Percentiles rank a stretch among this genome's conserved stretches.
phyloP scores from a whole-genome alignment of 768 basidiomycete genomes.

The Pleurotus djamor region DNA sequence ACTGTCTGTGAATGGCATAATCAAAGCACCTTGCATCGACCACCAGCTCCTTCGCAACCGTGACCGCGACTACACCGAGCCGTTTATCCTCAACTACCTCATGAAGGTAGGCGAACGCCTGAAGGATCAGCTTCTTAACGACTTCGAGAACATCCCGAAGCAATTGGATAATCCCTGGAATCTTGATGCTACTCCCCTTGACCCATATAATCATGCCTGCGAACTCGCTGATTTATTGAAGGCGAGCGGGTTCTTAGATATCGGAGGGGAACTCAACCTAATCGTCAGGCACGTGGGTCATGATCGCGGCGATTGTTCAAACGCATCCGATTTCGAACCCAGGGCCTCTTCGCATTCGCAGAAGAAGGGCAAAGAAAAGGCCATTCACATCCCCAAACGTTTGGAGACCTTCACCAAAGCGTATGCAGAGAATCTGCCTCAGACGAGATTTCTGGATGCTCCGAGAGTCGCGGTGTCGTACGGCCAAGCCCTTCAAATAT shows the following conservation, averaged over 20 bases:
- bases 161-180: conserved; percentile 11
- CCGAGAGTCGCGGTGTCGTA: conserved; percentile 7
- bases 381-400: conserved; percentile 15
- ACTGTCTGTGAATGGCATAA: too few relatives aligned
- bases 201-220: conserved; percentile 33
- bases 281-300: conserved; percentile 17
- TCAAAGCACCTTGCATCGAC: too few relatives aligned
- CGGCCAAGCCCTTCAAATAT: too few relatives aligned
- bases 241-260: background rate
- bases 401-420: conserved; percentile 22
- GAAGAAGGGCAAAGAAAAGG: conserved; percentile 9
- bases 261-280: background rate
- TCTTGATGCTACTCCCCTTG: conserved; percentile 29
- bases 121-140: conserved; percentile 26
- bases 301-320: background rate
- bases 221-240: background rate
- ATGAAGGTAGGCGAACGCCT: conserved; percentile 34
- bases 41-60: too few relatives aligned
- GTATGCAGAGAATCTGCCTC: conserved; percentile 25
- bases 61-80: too few relatives aligned
- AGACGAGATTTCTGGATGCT: conserved; percentile 22
- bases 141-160: conserved; percentile 27
- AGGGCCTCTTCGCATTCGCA: conserved; percentile 5
- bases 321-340: background rate
- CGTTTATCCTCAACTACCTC: too few relatives aligned